Evolutionary conservation across 345 rosid species (phyloP).

Genomic region (Nasturtium officinale): DNA sequence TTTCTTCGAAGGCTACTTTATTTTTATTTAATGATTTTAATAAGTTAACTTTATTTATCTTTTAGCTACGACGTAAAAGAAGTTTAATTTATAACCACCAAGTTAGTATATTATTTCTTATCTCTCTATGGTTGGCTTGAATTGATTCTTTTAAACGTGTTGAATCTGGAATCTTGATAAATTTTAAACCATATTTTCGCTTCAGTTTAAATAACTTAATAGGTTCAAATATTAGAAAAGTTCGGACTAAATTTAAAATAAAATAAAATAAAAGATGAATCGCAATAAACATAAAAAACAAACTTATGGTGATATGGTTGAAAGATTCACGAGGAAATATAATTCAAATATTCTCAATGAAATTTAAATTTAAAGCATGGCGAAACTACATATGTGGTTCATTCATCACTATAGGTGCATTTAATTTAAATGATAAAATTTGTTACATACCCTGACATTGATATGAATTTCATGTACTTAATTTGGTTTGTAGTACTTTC

Average conservation of each 20-base stretch:
- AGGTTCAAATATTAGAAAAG: neutral
- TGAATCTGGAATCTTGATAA: neutral
- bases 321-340: too few relatives aligned
- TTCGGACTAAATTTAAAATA: neutral
- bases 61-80: neutral
- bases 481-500: neutral
- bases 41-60: slow-evolving; percentile 20
- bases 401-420: neutral
- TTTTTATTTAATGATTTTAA: neutral
- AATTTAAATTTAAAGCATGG: too few relatives aligned
- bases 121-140: slow-evolving; percentile 1
- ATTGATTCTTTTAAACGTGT: slow-evolving; percentile 19
- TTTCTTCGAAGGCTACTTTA: slow-evolving; percentile 31
- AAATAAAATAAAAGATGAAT: neutral
- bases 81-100: slow-evolving; percentile 18
- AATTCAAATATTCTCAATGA: too few relatives aligned
- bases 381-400: too few relatives aligned
- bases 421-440: neutral
- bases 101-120: neutral
- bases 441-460: neutral
- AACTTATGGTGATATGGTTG: neutral
- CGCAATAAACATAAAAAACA: neutral
- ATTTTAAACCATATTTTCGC: too few relatives aligned
- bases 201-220: neutral
- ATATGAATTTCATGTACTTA: neutral